Evolutionary conservation across 2,329 filamentous ascomycete species (phyloP), one percentile per base, ranked within the genome.

Genomic region (Cercospora sp.): DNA sequence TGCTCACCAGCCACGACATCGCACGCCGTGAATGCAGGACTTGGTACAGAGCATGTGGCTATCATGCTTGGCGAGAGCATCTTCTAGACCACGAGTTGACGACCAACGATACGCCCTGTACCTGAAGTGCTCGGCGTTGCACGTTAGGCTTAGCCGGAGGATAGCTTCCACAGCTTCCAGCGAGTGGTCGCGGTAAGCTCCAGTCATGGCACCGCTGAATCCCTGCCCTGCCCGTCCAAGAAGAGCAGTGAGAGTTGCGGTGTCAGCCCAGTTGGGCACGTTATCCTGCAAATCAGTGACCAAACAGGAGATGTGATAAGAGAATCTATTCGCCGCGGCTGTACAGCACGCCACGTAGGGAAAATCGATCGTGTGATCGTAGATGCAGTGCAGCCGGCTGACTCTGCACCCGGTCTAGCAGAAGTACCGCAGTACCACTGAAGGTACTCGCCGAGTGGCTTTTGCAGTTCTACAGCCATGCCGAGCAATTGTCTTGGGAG

Each of bases 321-420:
- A 48, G 45, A 18, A 20, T 23, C n/a, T 10, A 23, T 13, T 12
- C 45, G 45, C 45, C 45, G 45, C 20, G 45, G 45, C 45, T 20
- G 48, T 16, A 55, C 12, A 23, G 48, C 23, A 28, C 48, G 48
- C 48, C 23, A 55, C 48, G 48, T n/a, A 28, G 10, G 9, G 48
- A 16, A 28, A 16, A 26, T 9, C 23, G 48, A 55, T 28, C 23
- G 23, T 55, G 48, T 55, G 48, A 55, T 26, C 5, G 48, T 28
- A 55, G 48, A 55, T 55, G 48, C 23, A 55, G 48, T 36, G 55
- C 55, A 59, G 28, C 9, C 55, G 55, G 55, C 55, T 59, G 55
- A 59, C 55, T 36, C 55, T 59, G 13, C 55, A 59, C 55, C 23
- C 23, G 53, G 53, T 31, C 53, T 10, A 48, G 45, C 48, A 53